These are phyloP conservation scores for Whalleya microplaca DNA, from an alignment of 2,329 filamentous ascomycete species.

Conservation along the genomic window DNA sequence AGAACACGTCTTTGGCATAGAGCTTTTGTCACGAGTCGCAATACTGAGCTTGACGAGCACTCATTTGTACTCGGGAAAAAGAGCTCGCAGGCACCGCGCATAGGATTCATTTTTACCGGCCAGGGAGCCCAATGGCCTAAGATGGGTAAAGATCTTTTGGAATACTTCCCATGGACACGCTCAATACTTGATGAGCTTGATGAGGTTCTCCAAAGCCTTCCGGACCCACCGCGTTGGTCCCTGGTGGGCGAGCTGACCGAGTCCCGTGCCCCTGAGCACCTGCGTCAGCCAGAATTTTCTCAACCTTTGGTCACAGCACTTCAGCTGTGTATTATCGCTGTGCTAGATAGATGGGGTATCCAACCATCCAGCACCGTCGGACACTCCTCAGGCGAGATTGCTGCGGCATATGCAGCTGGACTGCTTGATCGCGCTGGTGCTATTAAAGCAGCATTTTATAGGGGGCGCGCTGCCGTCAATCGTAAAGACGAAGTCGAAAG, in stretches of 20 bases:
- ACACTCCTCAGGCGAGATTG: slow-evolving; percentile 31
- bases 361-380: slow-evolving; percentile 15
- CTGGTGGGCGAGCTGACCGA: slow-evolving; percentile 29
- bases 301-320: slow-evolving; percentile 26
- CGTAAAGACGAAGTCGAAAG: not conserved
- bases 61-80: no score
- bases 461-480: slow-evolving; percentile 17
- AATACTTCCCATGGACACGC: slow-evolving; percentile 4
- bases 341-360: slow-evolving; percentile 19
- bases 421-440: slow-evolving; percentile 5
- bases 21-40: not conserved
- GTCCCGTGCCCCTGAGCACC: slow-evolving; percentile 5
- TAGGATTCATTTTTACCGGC: slow-evolving; percentile 29
- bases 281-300: slow-evolving; percentile 26
- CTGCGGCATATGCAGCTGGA: slow-evolving; percentile 20
- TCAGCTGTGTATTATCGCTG: slow-evolving; percentile 11
- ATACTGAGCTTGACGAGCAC: not conserved
- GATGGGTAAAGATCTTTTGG: slow-evolving; percentile 25
- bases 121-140: slow-evolving; percentile 32
- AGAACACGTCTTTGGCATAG: slow-evolving; percentile 25
- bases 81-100: no score
- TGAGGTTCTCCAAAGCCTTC: slow-evolving; percentile 7
- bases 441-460: slow-evolving; percentile 20
- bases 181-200: slow-evolving; percentile 26
- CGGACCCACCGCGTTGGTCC: slow-evolving; percentile 24